These are phyloP conservation scores for Lachnellula willkommii DNA, from an alignment of 2,329 filamentous ascomycete species.

Conservation along the genomic window DNA sequence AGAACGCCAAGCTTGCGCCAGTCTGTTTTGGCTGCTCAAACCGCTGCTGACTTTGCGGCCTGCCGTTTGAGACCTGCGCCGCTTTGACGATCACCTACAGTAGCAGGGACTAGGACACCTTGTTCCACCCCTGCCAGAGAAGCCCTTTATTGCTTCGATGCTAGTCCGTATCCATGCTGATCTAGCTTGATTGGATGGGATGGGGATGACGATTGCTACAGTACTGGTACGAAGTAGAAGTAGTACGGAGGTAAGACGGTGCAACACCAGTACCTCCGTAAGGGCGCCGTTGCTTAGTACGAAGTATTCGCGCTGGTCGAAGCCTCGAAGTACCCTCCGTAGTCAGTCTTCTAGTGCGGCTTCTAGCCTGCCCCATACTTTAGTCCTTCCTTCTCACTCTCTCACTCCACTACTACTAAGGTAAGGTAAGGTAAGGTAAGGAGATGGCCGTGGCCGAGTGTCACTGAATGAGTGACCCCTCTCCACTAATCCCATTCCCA, in stretches of 20 bases:
- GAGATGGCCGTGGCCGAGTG: too few species aligned
- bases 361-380: constrained; percentile 6
- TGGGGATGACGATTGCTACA: background rate
- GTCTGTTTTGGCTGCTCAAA: too few species aligned
- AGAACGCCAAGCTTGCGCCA: too few species aligned
- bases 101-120: too few species aligned
- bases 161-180: constrained; percentile 5
- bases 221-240: too few species aligned
- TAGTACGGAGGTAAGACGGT: background rate
- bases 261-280: background rate
- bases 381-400: background rate
- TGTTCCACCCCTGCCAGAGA: too few species aligned
- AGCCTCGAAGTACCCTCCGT: background rate
- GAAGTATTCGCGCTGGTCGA: constrained; percentile 4
- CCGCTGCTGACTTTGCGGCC: too few species aligned
- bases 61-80: too few species aligned
- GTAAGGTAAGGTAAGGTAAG: background rate
- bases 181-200: background rate
- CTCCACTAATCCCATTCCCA: too few species aligned
- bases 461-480: too few species aligned
- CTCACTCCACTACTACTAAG: background rate
- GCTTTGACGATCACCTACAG: too few species aligned
- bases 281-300: background rate
- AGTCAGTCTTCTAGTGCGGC: constrained; percentile 9
- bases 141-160: constrained; percentile 8